These are phyloP conservation scores for Rickenella mellea DNA, from an alignment of 768 basidiomycete genomes.

Conservation along the genomic window DNA sequence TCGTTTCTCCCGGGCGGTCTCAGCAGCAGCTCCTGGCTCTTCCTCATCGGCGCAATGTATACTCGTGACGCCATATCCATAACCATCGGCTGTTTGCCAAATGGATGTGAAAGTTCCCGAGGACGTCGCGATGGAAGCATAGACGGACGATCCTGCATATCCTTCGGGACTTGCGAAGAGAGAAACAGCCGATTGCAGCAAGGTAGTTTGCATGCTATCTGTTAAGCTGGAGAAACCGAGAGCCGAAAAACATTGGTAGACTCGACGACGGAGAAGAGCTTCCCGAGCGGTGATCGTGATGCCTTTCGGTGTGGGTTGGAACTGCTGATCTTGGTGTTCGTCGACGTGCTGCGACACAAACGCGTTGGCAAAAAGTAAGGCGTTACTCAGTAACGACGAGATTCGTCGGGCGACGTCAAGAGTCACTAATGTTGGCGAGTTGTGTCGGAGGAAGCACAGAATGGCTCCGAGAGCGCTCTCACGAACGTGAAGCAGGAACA, in stretches of 20 bases:
- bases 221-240: constrained; percentile 74
- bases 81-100: constrained; percentile 84
- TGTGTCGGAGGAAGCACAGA: constrained; percentile 78
- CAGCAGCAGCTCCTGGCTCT: constrained; percentile 16
- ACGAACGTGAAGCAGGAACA: constrained; percentile 82
- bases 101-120: constrained; percentile 76
- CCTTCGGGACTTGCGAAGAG: constrained; percentile 84
- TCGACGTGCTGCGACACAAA: constrained; percentile 66
- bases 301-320: constrained; percentile 26
- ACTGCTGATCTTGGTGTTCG: constrained; percentile 40
- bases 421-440: constrained; percentile 64
- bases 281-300: constrained; percentile 71
- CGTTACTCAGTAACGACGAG: constrained; percentile 78
- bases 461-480: constrained; percentile 88
- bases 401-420: constrained; percentile 88
- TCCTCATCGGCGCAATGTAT: constrained; percentile 43
- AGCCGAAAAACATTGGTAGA: constrained; percentile 83
- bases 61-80: constrained; percentile 84
- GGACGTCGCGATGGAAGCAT: constrained; percentile 85
- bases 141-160: constrained; percentile 73
- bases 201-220: constrained; percentile 69
- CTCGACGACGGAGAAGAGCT: constrained; percentile 70
- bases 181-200: constrained; percentile 73
- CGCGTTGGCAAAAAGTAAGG: constrained; percentile 81
- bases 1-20: constrained; percentile 21